phyloP scores from a whole-genome alignment of 495 filamentous ascomycete genomes.

The Bryoglossum gracile region DNA sequence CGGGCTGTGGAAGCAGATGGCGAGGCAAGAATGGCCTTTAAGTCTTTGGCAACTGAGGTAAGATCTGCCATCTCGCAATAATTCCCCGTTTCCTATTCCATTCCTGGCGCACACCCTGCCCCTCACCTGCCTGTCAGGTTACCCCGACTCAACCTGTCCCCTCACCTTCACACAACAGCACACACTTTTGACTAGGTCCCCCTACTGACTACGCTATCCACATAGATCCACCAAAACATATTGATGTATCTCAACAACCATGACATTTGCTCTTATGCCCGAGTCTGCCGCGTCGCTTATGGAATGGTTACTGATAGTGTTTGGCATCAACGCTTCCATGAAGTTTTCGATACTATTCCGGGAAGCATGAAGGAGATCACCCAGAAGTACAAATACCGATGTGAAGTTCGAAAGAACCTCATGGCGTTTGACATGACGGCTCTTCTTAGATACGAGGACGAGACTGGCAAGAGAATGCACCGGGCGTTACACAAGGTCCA shows the following conservation, averaged over 20 bases:
- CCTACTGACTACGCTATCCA: too few species aligned
- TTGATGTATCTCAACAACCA: constrained; percentile 10
- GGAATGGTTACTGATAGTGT: constrained; percentile 9
- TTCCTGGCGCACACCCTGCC: too few species aligned
- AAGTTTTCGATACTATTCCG: constrained; percentile 10
- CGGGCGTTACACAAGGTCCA: background rate
- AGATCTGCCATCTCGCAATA: too few species aligned
- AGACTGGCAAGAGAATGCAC: background rate
- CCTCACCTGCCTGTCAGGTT: too few species aligned
- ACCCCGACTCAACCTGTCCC: too few species aligned
- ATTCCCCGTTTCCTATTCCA: too few species aligned
- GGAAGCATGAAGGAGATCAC: background rate
- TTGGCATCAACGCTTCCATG: constrained; percentile 13
- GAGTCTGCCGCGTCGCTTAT: constrained; percentile 4
- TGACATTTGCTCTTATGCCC: constrained; percentile 10
- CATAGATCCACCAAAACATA: constrained; percentile 18
- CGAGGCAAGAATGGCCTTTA: too few species aligned
- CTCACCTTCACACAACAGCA: too few species aligned
- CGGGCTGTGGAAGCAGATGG: too few species aligned
- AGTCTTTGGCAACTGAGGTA: too few species aligned
- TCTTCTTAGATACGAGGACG: background rate
- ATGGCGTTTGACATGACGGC: constrained; percentile 1
- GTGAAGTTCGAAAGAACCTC: constrained; percentile 2
- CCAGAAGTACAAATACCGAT: constrained; percentile 9
- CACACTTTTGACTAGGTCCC: too few species aligned